Evolutionary conservation across 768 basidiomycete species (phyloP).

Genomic region (Hygrophorus russula): DNA sequence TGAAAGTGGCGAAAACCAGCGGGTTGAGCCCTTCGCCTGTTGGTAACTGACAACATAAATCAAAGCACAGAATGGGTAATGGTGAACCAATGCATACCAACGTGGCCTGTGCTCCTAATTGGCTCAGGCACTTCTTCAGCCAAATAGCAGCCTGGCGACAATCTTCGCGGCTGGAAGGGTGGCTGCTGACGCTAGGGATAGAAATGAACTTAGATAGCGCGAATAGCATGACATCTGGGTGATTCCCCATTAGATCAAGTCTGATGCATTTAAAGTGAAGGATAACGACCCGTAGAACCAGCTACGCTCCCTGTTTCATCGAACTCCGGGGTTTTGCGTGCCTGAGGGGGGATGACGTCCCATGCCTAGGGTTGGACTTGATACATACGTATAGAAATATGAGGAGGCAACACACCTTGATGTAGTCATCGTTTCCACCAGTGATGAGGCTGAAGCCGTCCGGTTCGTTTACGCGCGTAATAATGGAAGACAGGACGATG

Average conservation of each 20-base stretch:
- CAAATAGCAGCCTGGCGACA: conserved; percentile 93
- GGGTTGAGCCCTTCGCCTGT: conserved; percentile 74
- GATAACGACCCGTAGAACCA: background rate
- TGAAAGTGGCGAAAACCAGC: conserved; percentile 82
- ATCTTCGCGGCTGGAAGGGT: conserved; percentile 59
- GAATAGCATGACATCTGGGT: conserved; percentile 59
- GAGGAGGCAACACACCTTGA: conserved; percentile 46
- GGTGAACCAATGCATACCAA: conserved; percentile 37
- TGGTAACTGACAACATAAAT: conserved; percentile 41
- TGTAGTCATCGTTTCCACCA: conserved; percentile 75
- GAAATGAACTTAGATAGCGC: conserved; percentile 80
- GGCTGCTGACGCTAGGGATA: conserved; percentile 75
- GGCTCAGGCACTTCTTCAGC: conserved; percentile 77
- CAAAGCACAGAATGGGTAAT: background rate
- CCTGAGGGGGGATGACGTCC: conserved; percentile 30
- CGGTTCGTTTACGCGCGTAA: conserved; percentile 27
- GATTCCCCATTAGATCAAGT: background rate
- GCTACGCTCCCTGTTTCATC: background rate
- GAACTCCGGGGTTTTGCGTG: conserved; percentile 10
- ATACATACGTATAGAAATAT: background rate
- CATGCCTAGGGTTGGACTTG: conserved; percentile 31
- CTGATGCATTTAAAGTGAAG: background rate
- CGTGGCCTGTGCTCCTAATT: conserved; percentile 76
- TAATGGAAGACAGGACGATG: conserved; percentile 71
- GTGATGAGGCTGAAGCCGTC: conserved; percentile 45